phyloP scores from a whole-genome alignment of 305 asterid genomes.

The Fraxinus angustifolia region DNA sequence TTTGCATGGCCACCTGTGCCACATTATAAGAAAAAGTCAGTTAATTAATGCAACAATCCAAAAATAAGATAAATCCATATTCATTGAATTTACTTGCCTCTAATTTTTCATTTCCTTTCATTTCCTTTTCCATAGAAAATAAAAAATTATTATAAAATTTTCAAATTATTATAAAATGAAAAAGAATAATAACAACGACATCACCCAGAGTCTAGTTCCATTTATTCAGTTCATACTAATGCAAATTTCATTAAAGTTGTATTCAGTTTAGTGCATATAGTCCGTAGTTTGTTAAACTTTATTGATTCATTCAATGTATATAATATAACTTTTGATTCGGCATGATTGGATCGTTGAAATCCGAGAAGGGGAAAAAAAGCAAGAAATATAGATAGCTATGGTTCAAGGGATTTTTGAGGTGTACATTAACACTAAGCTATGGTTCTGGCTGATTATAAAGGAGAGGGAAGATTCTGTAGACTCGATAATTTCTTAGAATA shows the following conservation, averaged over 20 bases:
- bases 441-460: not conserved
- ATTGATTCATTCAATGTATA: not conserved
- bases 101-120: not conserved
- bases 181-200: not conserved
- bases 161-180: not conserved
- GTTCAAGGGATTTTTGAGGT: not conserved
- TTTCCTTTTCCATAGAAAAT: not conserved
- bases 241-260: not conserved
- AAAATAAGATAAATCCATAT: not conserved
- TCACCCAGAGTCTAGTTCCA: not conserved
- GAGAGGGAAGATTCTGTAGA: not conserved
- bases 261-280: not conserved
- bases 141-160: not conserved
- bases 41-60: not conserved
- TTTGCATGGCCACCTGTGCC: conserved; percentile 55
- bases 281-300: not conserved
- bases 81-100: not conserved
- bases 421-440: not conserved
- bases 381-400: not conserved
- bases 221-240: not conserved
- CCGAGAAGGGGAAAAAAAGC: not conserved
- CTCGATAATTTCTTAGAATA: not conserved
- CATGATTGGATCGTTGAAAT: not conserved
- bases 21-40: not conserved
- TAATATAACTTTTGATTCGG: not conserved